Conservation (phyloP, 148 eudicot genomes). For the Gaultheria prostrata region DNA sequence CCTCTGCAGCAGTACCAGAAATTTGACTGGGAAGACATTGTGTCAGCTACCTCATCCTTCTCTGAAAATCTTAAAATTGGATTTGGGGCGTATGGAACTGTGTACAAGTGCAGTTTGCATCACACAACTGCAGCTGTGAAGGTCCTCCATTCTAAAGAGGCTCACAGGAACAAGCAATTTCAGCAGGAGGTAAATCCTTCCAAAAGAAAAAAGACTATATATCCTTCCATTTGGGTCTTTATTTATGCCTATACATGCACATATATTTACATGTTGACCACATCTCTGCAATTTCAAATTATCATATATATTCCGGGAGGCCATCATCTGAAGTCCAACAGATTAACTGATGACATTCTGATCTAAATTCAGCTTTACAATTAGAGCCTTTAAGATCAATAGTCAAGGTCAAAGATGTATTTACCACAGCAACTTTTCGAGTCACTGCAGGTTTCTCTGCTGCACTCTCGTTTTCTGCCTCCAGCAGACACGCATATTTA, state of each 20-base stretch:
- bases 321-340: background rate
- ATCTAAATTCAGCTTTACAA: background rate
- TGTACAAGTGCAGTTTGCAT: conserved; percentile 78
- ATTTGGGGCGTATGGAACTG: conserved; percentile 77
- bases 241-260: background rate
- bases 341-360: background rate
- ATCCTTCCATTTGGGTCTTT: background rate
- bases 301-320: conserved; percentile 1
- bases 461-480: background rate
- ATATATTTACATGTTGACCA: background rate
- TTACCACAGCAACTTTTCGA: background rate
- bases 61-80: conserved; percentile 61
- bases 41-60: conserved; percentile 60
- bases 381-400: background rate
- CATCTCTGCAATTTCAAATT: background rate
- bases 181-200: conserved; percentile 60
- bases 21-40: conserved; percentile 79
- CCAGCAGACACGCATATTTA: background rate
- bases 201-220: background rate
- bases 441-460: background rate
- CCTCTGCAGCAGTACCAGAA: conserved; percentile 49
- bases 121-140: conserved; percentile 82
- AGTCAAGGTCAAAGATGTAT: background rate
- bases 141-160: conserved; percentile 69
- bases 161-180: conserved; percentile 50